These are phyloP conservation scores for Serendipita sp. DNA, from an alignment of 768 basidiomycete genomes.

Conservation along the genomic window DNA sequence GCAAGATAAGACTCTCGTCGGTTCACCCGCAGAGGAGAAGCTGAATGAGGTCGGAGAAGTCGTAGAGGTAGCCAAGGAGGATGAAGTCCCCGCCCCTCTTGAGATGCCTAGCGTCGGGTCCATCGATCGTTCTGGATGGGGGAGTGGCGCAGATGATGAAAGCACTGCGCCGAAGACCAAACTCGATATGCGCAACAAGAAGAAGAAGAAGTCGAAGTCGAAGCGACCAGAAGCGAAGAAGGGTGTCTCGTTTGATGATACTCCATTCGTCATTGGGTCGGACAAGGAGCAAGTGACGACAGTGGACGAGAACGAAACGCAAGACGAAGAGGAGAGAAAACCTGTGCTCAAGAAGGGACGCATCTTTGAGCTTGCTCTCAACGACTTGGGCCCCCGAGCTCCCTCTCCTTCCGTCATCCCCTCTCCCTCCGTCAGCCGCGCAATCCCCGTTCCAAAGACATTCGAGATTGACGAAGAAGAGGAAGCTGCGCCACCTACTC, in stretches of 20 bases:
- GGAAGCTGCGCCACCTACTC: background rate
- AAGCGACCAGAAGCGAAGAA: background rate
- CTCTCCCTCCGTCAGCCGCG: background rate
- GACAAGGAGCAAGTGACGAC: background rate
- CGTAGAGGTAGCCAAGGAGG: background rate
- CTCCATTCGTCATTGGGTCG: background rate
- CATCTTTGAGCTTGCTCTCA: background rate
- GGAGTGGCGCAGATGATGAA: background rate
- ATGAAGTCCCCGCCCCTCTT: background rate
- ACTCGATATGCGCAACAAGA: constrained; percentile 7
- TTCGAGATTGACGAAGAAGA: constrained; percentile 1
- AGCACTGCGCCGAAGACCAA: background rate
- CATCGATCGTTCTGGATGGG: background rate
- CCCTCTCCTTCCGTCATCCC: background rate
- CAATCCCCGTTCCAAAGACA: constrained; percentile 1
- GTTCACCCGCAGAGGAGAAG: background rate
- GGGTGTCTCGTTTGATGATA: background rate
- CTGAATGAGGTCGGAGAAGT: background rate
- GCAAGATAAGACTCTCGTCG: background rate
- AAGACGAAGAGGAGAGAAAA: background rate
- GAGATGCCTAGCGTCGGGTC: background rate
- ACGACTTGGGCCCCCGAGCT: background rate
- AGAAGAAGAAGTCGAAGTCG: constrained; percentile 3
- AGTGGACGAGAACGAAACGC: background rate
- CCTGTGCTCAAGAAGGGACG: background rate